These are phyloP conservation scores for Fusarium lyarnte DNA, from an alignment of 2,329 filamentous ascomycete species.

Conservation along the genomic window DNA sequence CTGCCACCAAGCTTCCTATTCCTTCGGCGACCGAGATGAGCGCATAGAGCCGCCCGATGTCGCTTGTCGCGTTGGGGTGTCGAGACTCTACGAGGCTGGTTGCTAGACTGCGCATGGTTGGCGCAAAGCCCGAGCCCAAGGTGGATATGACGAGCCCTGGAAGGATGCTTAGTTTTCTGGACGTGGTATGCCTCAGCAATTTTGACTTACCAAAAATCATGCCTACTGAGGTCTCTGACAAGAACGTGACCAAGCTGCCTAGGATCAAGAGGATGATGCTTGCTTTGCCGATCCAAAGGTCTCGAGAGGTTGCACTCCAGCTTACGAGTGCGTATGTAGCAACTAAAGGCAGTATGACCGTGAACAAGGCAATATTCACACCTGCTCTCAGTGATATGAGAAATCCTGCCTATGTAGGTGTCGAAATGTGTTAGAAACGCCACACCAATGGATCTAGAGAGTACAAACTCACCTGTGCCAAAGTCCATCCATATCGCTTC, in stretches of 20 bases:
- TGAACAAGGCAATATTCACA: not conserved
- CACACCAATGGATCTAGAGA: not conserved
- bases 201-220: not conserved
- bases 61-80: not conserved
- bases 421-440: not conserved
- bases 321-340: not conserved
- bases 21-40: not conserved
- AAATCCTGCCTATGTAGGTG: not conserved
- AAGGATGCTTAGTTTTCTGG: not conserved
- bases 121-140: not conserved
- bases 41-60: not conserved
- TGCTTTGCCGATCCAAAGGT: not conserved
- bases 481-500: slow-evolving; percentile 1
- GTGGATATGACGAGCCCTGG: not conserved
- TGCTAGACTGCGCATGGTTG: not conserved
- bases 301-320: not conserved
- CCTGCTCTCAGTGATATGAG: not conserved
- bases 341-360: not conserved
- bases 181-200: not conserved
- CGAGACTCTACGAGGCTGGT: slow-evolving; percentile 2
- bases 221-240: not conserved
- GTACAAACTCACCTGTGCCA: not conserved
- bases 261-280: not conserved
- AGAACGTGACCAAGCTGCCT: not conserved
- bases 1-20: not conserved